These are phyloP conservation scores for Pholiota conissans DNA, from an alignment of 768 basidiomycete species.

Conservation along the genomic window DNA sequence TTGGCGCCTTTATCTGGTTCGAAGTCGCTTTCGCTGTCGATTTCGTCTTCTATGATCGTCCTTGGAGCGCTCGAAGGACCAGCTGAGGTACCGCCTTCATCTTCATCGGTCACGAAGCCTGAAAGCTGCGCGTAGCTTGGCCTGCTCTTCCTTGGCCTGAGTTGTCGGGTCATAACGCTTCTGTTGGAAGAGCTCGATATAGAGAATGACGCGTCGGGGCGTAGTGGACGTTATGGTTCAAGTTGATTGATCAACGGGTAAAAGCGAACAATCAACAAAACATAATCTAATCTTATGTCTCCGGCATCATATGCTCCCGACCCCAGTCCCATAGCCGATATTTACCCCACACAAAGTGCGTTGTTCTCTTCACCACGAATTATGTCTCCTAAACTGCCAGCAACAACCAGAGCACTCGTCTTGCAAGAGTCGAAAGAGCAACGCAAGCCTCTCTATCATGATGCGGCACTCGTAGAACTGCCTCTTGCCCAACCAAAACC, in stretches of 20 bases:
- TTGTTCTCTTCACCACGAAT: not conserved
- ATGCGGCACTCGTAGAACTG: constrained; percentile 51
- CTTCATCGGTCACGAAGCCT: constrained; percentile 34
- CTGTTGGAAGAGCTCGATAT: not conserved
- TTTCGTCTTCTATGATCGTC: constrained; percentile 30
- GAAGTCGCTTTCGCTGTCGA: constrained; percentile 58
- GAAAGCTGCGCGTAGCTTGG: constrained; percentile 48
- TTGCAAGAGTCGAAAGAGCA: constrained; percentile 41
- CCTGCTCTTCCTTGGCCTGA: constrained; percentile 54
- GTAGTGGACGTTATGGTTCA: not conserved
- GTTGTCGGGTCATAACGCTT: constrained; percentile 47
- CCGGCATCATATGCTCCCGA: not conserved
- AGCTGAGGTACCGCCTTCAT: constrained; percentile 28
- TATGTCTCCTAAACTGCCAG: constrained; percentile 32
- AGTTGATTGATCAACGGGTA: not conserved
- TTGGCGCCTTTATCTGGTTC: constrained; percentile 36
- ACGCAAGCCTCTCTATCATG: constrained; percentile 50
- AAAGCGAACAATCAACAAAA: not conserved
- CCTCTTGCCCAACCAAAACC: constrained; percentile 49
- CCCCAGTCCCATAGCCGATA: not conserved
- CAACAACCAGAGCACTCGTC: constrained; percentile 46
- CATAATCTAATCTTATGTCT: constrained; percentile 11
- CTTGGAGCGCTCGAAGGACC: constrained; percentile 37
- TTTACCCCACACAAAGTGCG: not conserved
- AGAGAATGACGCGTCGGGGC: not conserved